Evolutionary conservation across 495 filamentous ascomycete genomes (phyloP), one percentile per base, ranked within the genome.

Genomic region (Immersiella caudata): DNA sequence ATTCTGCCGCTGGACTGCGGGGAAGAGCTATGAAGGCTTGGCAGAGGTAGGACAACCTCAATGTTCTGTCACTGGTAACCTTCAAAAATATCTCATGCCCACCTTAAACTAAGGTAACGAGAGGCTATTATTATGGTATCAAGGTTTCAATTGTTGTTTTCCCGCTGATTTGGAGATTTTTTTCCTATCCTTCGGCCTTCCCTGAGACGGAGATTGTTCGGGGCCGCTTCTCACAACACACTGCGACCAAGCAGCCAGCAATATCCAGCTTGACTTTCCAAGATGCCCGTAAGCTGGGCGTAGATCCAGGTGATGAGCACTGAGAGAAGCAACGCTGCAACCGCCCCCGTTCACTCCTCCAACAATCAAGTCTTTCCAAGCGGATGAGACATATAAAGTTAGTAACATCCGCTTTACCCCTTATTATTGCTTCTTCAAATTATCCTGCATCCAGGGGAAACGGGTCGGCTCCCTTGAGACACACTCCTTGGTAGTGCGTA

Each of bases 1-100:
- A 57, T 57, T 57, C 54, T 57, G 54, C 54, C 54, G 18, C 5
- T 18, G 16, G 40, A 24, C 14, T 57, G 54, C 54, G 54, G 54
- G 54, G 54, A 27, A 16, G 2, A n/a, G 18, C 21, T 4, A 12
- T 36, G 5, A 12, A 36, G 33, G 33, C 6, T 36, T 36, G 12
- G 33, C 33, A 36, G 12, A 12, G 12, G 12, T 12, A 12, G 33
- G 33, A 12, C 33, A 36, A 36, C 33, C 33, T 36, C 33, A 36
- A 36, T 6, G 33, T 12, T 36, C n/a, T n/a, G n/a, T n/a, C n/a
- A n/a, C n/a, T n/a, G n/a, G n/a, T n/a, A n/a, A n/a, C n/a, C n/a
- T n/a, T n/a, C n/a, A n/a, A n/a, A n/a, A n/a, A n/a, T n/a, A n/a
- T n/a, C n/a, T n/a, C n/a, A n/a, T n/a, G n/a, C n/a, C n/a, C n/a